These are phyloP conservation scores for Ustilago shanxiensis DNA, from an alignment of 1,284 basidiomycete species.

Conservation along the genomic window DNA sequence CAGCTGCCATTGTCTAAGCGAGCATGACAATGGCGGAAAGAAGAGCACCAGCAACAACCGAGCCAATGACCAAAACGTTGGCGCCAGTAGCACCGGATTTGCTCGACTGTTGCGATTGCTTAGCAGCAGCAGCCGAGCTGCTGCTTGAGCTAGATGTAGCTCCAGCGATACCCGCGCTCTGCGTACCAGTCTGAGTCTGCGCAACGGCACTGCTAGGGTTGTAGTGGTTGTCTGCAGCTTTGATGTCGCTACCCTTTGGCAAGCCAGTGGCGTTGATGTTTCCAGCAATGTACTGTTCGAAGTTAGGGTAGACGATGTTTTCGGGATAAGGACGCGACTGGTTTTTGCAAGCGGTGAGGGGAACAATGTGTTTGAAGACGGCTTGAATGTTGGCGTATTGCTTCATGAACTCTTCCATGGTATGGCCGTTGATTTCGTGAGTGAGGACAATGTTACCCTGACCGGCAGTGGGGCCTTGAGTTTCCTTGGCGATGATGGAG, in stretches of 20 bases:
- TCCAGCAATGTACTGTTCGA: conserved; percentile 57
- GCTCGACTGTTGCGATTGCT: conserved; percentile 1
- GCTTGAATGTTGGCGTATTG: conserved; percentile 61
- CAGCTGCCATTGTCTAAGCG: conserved; percentile 14
- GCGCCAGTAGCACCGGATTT: conserved; percentile 5
- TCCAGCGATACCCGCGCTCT: conserved; percentile 18
- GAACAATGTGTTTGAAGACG: conserved; percentile 66
- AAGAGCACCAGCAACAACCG: conserved; percentile 12
- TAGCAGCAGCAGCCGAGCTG: neutral
- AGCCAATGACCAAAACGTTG: conserved; percentile 10
- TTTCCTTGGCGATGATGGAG: conserved; percentile 69
- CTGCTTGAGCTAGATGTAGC: conserved; percentile 8
- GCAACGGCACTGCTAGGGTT: conserved; percentile 24
- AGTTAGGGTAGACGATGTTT: conserved; percentile 69
- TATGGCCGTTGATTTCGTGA: conserved; percentile 66
- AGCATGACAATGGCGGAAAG: conserved; percentile 33
- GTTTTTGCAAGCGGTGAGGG: conserved; percentile 67
- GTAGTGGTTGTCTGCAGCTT: conserved; percentile 36
- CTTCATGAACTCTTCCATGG: conserved; percentile 63
- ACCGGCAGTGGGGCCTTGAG: conserved; percentile 70
- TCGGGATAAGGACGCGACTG: conserved; percentile 72
- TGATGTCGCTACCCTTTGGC: conserved; percentile 46
- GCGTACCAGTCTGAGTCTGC: conserved; percentile 27
- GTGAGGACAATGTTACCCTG: conserved; percentile 69
- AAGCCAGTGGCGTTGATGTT: conserved; percentile 59